Conservation (phyloP, 1,284 basidiomycete species). For the Lentinula novae-zelandiae region DNA sequence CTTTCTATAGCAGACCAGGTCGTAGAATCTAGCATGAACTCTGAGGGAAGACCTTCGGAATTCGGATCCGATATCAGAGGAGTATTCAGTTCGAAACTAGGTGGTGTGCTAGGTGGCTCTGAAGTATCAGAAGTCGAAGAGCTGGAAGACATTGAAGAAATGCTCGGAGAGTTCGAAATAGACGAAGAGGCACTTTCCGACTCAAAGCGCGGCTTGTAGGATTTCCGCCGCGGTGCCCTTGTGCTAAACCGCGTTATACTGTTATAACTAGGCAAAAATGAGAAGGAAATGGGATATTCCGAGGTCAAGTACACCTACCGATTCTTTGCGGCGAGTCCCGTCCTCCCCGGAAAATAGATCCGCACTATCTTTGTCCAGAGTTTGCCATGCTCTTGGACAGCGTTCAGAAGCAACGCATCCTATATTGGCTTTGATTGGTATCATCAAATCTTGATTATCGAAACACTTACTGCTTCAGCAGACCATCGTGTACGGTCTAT, state of each 20-base stretch:
- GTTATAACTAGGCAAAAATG: slow-evolving; percentile 7
- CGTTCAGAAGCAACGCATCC: slow-evolving; percentile 48
- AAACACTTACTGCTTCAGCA: slow-evolving; percentile 37
- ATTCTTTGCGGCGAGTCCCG: slow-evolving; percentile 56
- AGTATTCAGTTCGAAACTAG: neutral
- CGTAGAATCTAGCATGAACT: neutral
- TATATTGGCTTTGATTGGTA: slow-evolving; percentile 20
- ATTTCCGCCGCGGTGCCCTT: slow-evolving; percentile 4
- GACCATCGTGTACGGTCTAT: slow-evolving; percentile 57
- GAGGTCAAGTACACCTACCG: slow-evolving; percentile 28
- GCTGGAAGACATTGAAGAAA: slow-evolving; percentile 12
- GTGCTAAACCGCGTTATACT: slow-evolving; percentile 17
- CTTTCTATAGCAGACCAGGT: neutral
- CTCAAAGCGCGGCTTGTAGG: slow-evolving; percentile 7
- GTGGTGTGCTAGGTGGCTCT: neutral
- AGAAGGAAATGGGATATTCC: neutral
- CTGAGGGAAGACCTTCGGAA: neutral
- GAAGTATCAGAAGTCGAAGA: slow-evolving; percentile 12
- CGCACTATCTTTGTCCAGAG: slow-evolving; percentile 58
- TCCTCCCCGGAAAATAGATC: slow-evolving; percentile 53
- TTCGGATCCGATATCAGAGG: neutral
- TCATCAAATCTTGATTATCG: slow-evolving; percentile 2
- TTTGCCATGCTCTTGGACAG: slow-evolving; percentile 50
- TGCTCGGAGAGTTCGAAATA: slow-evolving; percentile 7
- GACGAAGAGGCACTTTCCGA: slow-evolving; percentile 15